Evolutionary conservation across 805 yeast genomes (phyloP), one percentile per base, ranked within the genome.

Genomic region (Lachancea sp.): DNA sequence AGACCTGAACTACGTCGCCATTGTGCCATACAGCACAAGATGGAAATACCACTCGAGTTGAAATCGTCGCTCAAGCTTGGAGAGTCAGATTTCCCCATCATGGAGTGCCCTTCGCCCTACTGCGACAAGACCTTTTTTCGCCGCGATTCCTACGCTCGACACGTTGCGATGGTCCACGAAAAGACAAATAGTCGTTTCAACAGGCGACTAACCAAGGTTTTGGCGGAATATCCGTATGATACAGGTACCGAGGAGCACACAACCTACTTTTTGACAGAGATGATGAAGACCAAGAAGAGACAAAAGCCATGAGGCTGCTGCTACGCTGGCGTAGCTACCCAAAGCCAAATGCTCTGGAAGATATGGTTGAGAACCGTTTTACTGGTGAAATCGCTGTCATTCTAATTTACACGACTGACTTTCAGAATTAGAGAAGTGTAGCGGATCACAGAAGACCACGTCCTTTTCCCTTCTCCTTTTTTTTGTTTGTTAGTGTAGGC

Each of bases 141-240:
- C 36, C 69, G 67, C 39, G 83, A 78, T 52, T 71, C 80, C 1
- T 63, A 70, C 41, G 67, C 64, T 31, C 65, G 83, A 47, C 84
- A 78, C 49, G 64, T 64, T 21, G 67, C 67, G 36, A 60, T 76
- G 43, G 79, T 74, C 11, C 81, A 77, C 51, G 50, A 59, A 17
- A 68, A 69, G 38, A 49, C 50, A 5, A 50, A 57, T 4, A 66
- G 71, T 16, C 47, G 74, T 16, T 70, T 69, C 51, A 70, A 70
- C 47, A 65, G 51, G 43, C 51, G 68, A 25, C 36, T 63, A 33
- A 36, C 46, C 5, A 56, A 50, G 33, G 52, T 64, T 2, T 26
- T 54, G 23, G 43, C 41, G 12, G 49, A 51, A 5, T 55, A 59
- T 37, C 61, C 64, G 9, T 25, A 23, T 36, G 16, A 26, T 5